These are phyloP conservation scores for Calonectria pauciramosa DNA, from an alignment of 2,329 filamentous ascomycete genomes.

Conservation along the genomic window DNA sequence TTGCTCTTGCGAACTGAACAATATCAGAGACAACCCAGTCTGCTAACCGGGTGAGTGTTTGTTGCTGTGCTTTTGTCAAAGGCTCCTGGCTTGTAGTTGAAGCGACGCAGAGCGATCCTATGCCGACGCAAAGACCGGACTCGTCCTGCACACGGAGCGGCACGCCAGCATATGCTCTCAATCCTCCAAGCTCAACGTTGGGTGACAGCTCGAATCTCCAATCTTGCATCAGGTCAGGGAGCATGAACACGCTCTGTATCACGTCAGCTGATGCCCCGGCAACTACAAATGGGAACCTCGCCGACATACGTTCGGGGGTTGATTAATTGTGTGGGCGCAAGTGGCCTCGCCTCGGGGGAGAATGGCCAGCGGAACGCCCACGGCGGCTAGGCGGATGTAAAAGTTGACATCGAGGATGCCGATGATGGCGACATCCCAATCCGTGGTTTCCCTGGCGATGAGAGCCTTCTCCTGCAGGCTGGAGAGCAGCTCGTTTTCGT, in stretches of 20 bases:
- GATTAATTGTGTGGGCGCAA: conserved; percentile 59
- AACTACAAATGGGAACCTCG: no score
- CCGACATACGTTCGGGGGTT: conserved; percentile 46
- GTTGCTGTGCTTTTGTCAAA: conserved; percentile 47
- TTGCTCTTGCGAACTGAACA: conserved; percentile 51
- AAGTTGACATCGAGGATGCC: conserved; percentile 59
- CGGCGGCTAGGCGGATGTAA: conserved; percentile 58
- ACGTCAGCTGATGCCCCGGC: conserved; percentile 13
- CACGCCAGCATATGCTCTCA: conserved; percentile 57
- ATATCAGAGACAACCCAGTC: conserved; percentile 57
- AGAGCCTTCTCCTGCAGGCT: conserved; percentile 58
- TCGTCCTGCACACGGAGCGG: conserved; percentile 56
- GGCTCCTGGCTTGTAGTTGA: conserved; percentile 51
- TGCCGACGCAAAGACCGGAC: conserved; percentile 53
- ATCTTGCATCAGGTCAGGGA: conserved; percentile 57
- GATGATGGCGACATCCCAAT: conserved; percentile 61
- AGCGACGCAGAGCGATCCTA: conserved; percentile 60
- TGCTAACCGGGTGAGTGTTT: conserved; percentile 43
- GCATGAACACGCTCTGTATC: conserved; percentile 52
- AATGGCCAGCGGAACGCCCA: conserved; percentile 56
- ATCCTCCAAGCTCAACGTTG: conserved; percentile 55
- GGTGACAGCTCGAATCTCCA: conserved; percentile 60
- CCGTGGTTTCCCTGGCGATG: conserved; percentile 56
- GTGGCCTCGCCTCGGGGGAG: conserved; percentile 60
- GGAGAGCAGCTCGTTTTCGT: conserved; percentile 56